phyloP scores from a whole-genome alignment of 345 rosid species.

The Lagerstroemia speciosa region DNA sequence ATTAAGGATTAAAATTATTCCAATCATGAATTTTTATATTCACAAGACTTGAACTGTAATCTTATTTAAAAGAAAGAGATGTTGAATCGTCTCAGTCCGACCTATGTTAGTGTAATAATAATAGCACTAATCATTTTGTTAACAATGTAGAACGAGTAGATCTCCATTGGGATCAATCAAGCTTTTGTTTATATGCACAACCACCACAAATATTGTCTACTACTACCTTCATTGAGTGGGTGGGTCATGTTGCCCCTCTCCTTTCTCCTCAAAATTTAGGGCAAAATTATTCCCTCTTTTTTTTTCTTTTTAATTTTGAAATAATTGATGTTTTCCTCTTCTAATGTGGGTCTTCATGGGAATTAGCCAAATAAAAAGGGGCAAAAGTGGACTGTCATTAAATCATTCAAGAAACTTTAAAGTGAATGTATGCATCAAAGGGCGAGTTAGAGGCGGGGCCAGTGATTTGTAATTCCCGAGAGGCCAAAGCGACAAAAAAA shows the following conservation, averaged over 20 bases:
- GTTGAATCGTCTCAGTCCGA: too few relatives aligned
- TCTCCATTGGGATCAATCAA: constrained; percentile 25
- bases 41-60: too few relatives aligned
- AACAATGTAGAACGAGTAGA: constrained; percentile 25
- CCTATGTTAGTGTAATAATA: too few relatives aligned
- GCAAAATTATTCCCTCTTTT: too few relatives aligned
- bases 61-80: too few relatives aligned
- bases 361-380: constrained; percentile 2
- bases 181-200: background rate
- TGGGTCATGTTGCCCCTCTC: constrained; percentile 4
- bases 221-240: constrained; percentile 1
- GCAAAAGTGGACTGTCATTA: constrained; percentile 1
- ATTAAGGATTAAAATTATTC: too few relatives aligned
- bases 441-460: background rate
- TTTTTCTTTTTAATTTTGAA: background rate
- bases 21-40: too few relatives aligned
- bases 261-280: background rate
- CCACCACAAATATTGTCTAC: background rate
- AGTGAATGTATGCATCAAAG: constrained; percentile 3
- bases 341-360: constrained; percentile 3
- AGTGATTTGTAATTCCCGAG: background rate
- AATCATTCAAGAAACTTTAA: background rate
- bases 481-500: background rate
- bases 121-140: background rate
- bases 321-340: background rate